Base-by-base conservation (phyloP, 2,329 filamentous ascomycete species). In the Cordyceps cicadae region DNA sequence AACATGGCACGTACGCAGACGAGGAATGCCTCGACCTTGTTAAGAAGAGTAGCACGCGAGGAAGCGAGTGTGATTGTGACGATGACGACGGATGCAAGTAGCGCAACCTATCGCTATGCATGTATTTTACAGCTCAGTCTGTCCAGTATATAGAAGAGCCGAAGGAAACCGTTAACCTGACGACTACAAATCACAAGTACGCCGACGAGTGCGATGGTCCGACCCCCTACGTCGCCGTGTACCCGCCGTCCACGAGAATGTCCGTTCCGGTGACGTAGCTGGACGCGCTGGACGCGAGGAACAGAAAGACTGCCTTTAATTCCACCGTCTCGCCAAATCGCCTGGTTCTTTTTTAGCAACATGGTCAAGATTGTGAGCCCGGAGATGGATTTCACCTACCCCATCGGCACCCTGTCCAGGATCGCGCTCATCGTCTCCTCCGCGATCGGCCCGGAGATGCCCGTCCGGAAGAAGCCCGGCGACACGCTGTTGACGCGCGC, bases 1-100 rank as follows among this genome's bases (percentile, higher is more conserved):
- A 77, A 67, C 75, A 77, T 43, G 69, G 71, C 11, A 74, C 72
- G 12, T 77, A 76, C 53, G 69, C 73, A 1, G 75, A 77, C 60
- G 66, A 75, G 32, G 75, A 78, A 63, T 75, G 72, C 32, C 67
- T 76, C 34, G 68, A 72, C 19, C 63, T 75, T 15, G 77, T 77
- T 63, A 71, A 72, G 60, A 64, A 72, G 52, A 70, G n/a, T n/a
- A n/a, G n/a, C n/a, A n/a, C n/a, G n/a, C n/a, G n/a, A n/a, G n/a
- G n/a, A n/a, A n/a, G n/a, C n/a, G n/a, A n/a, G n/a, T n/a, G n/a
- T n/a, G n/a, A n/a, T n/a, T n/a, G n/a, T n/a, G n/a, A n/a, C 11
- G 32, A 34, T 34, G 32, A 34, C 6, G 26, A 29, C 6, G 26
- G 26, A 29, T 29, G 26, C 3, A 29, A 29, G 26, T 29, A 29